These are phyloP conservation scores for Grosmannia serpens DNA, from an alignment of 2,329 filamentous ascomycete genomes.

Conservation along the genomic window DNA sequence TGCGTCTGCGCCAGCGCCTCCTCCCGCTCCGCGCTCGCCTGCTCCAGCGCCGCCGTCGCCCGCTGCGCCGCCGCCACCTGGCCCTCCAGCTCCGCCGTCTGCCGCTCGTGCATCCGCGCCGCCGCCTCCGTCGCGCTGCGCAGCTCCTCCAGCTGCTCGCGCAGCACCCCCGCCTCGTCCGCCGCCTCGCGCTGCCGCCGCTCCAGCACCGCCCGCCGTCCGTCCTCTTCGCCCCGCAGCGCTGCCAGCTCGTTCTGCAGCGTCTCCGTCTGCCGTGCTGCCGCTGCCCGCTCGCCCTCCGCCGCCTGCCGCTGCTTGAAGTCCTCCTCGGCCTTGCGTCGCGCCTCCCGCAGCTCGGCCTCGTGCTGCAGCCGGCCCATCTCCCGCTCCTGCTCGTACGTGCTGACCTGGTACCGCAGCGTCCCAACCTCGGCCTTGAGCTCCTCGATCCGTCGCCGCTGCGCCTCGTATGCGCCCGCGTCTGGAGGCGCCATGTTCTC, in stretches of 20 bases:
- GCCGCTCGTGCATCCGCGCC: constrained; percentile 47
- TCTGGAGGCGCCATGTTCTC: constrained; percentile 49
- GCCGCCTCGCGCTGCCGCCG: constrained; percentile 58
- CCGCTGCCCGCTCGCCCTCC: constrained; percentile 41
- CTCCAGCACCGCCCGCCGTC: constrained; percentile 54
- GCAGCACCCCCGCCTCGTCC: constrained; percentile 60
- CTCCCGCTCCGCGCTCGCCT: constrained; percentile 45
- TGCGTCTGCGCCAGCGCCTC: constrained; percentile 49
- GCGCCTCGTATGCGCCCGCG: constrained; percentile 47
- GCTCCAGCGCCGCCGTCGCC: constrained; percentile 44
- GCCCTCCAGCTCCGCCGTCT: constrained; percentile 41
- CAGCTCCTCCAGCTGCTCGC: constrained; percentile 73
- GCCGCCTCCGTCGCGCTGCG: constrained; percentile 55
- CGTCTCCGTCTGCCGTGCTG: constrained; percentile 36
- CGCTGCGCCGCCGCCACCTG: constrained; percentile 35
- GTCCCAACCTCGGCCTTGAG: constrained; percentile 84
- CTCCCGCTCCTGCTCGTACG: constrained; percentile 77
- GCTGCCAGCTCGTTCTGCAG: constrained; percentile 40
- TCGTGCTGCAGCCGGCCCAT: constrained; percentile 67
- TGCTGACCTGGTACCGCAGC: constrained; percentile 77
- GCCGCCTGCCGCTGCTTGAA: constrained; percentile 55
- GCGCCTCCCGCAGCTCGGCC: constrained; percentile 70
- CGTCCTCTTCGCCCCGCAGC: constrained; percentile 35
- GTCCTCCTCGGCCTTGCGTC: constrained; percentile 74
- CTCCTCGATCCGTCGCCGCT: constrained; percentile 54